Percentiles rank a stretch among this genome's conserved stretches.
phyloP scores from a whole-genome alignment of 148 eudicot species.

The Spergularia marina region DNA sequence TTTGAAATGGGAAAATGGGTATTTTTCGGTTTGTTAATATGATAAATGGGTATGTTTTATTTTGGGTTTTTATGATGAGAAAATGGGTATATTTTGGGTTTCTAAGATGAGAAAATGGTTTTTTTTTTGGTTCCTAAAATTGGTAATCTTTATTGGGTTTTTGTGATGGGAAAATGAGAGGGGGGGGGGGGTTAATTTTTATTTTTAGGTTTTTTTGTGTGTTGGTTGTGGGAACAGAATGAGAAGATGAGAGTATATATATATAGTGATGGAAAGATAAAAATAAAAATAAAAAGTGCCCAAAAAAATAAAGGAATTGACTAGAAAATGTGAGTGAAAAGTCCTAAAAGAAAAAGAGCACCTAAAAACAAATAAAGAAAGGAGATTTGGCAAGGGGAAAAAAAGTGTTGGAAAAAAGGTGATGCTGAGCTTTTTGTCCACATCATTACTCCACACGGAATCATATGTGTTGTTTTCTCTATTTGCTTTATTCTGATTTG shows the following conservation, averaged over 20 bases:
- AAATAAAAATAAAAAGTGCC: constrained; percentile 1
- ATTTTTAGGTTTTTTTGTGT: neutral
- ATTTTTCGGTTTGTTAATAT: neutral
- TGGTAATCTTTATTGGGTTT: too few species aligned
- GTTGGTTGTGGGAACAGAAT: constrained; percentile 15
- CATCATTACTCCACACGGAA: constrained; percentile 50
- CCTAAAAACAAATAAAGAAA: constrained; percentile 19
- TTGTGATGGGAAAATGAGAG: too few species aligned
- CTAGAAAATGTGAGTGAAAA: constrained; percentile 23
- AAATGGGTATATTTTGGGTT: neutral
- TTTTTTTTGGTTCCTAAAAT: too few species aligned
- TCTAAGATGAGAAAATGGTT: neutral
- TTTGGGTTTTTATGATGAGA: neutral
- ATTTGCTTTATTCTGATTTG: constrained; percentile 4
- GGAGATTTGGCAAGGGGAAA: constrained; percentile 7
- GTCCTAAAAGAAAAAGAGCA: constrained; percentile 18
- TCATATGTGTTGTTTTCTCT: constrained; percentile 22
- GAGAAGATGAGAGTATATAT: constrained; percentile 18
- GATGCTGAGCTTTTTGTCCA: constrained; percentile 66
- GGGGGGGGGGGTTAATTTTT: too few species aligned
- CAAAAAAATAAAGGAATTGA: constrained; percentile 19
- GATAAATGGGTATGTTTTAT: too few species aligned
- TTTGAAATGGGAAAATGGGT: neutral
- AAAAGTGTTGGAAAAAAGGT: constrained; percentile 33
- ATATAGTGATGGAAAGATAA: constrained; percentile 10